Evolutionary conservation across 306 rosid genomes (phyloP), one percentile per base, ranked within the genome.

Genomic region (Prosopis cineraria): DNA sequence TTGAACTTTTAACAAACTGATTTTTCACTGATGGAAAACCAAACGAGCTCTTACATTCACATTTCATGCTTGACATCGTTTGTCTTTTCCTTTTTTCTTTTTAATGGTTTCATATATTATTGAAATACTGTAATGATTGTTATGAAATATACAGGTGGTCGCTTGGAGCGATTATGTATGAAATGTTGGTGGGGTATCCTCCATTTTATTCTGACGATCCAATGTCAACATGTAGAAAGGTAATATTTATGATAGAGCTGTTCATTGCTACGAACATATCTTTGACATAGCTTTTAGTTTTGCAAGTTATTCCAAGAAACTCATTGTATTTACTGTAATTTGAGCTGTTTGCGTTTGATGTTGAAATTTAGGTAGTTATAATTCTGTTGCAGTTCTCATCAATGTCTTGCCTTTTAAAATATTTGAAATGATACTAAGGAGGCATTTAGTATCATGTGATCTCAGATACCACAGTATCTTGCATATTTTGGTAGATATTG

Each of bases 151-250:
- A 33, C 87, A n/a, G 99, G 99, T 96, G 99, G 99, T 96, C 99
- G 53, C 98, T 96, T 77, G 99, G 99, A 77, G 99, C 99, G 78
- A 96, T 96, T 70, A 96, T 93, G 99, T 96, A 84, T 82, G 99
- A 96, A 96, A 96, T 96, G 99, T 83, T 96, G 33, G 98, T 96
- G 56, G 99, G 99, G 16, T 96, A 88, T 73, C 99, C 99, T 3
- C 99, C 99, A 36, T 96, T 96, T 84, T 96, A 93, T 89, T 96
- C 99, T 34, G 99, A 96, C 83, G 99, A 96, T 84, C 97, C 99
- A 48, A 90, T 96, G 98, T 84, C 98, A 64, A 96, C 99, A 24
- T 96, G 99, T 80, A 91, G 98, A 80, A 93, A 93, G 98, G 99
- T 96, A 85, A 79, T 70, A 52, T 72, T 79, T 55, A 43, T 45